Conservation (phyloP, 192 early-diverging fungal species). For the Backusella sp. region DNA sequence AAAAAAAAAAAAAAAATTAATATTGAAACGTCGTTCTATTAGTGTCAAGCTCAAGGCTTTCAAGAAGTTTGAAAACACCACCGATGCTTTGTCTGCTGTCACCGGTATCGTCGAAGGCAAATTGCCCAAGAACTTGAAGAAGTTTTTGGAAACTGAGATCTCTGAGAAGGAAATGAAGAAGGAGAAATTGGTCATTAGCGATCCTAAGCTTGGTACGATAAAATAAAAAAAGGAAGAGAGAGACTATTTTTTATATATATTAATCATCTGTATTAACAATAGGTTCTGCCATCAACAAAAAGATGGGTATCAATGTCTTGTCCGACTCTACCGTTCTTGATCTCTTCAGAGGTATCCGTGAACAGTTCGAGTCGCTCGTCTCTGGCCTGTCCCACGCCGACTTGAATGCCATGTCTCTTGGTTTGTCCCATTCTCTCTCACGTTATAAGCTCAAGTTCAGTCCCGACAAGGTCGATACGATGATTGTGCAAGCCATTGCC, state of each 20-base stretch:
- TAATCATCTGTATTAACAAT: background rate
- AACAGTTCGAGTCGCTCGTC: conserved; percentile 89
- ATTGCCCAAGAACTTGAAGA: conserved; percentile 92
- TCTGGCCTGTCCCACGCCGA: conserved; percentile 84
- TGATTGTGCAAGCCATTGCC: conserved; percentile 99
- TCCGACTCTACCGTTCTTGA: conserved; percentile 85
- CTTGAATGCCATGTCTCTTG: conserved; percentile 93
- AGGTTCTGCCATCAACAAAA: conserved; percentile 80
- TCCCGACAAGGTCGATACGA: conserved; percentile 99
- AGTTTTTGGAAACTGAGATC: conserved; percentile 85
- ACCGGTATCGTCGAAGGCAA: conserved; percentile 97
- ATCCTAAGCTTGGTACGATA: conserved; percentile 84
- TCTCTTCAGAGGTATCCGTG: conserved; percentile 94
- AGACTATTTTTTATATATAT: too few species aligned
- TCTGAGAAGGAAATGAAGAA: conserved; percentile 87
- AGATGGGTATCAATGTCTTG: conserved; percentile 80
- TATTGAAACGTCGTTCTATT: background rate
- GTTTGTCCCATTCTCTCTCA: conserved; percentile 98
- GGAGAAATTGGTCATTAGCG: conserved; percentile 88
- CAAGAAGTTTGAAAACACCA: conserved; percentile 98
- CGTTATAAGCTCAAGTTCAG: conserved; percentile 99
- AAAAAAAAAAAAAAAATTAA: too few species aligned
- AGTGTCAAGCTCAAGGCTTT: conserved; percentile 94
- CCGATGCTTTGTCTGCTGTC: conserved; percentile 92
- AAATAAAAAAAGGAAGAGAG: too few species aligned